phyloP scores from a whole-genome alignment of 805 yeast species.

The Peterozyma toletana region DNA sequence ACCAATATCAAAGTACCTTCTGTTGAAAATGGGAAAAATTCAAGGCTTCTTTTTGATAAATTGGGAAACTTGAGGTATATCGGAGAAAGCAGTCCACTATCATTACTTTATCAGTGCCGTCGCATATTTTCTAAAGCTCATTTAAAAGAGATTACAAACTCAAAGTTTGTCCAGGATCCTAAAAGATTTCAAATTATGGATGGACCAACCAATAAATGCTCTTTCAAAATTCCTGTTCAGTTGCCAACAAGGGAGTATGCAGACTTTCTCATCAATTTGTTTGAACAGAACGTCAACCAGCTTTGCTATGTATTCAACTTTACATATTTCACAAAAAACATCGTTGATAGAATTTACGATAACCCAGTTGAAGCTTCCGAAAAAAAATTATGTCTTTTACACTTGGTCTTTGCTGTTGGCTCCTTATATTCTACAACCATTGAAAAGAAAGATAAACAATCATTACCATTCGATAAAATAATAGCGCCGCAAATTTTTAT shows the following conservation, averaged over 20 bases:
- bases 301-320: constrained; percentile 30
- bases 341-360: constrained; percentile 24
- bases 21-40: too few relatives aligned
- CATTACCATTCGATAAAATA: constrained; percentile 14
- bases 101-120: too few relatives aligned
- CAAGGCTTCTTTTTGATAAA: too few relatives aligned
- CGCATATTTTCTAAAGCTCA: too few relatives aligned
- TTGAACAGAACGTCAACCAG: constrained; percentile 30
- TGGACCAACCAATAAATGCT: too few relatives aligned
- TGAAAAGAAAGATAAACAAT: constrained; percentile 15
- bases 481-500: constrained; percentile 25
- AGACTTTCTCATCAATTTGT: constrained; percentile 23
- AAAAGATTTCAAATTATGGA: too few relatives aligned
- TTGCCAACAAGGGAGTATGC: constrained; percentile 24
- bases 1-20: too few relatives aligned
- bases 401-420: constrained; percentile 33
- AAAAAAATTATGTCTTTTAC: constrained; percentile 24
- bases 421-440: constrained; percentile 28
- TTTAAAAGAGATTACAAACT: too few relatives aligned
- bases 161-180: too few relatives aligned
- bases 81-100: too few relatives aligned
- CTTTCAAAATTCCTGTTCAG: constrained; percentile 10
- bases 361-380: constrained; percentile 20
- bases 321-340: constrained; percentile 19
- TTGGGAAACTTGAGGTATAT: too few relatives aligned